These are phyloP conservation scores for Myrica gale DNA, from an alignment of 306 rosid species.

Conservation along the genomic window DNA sequence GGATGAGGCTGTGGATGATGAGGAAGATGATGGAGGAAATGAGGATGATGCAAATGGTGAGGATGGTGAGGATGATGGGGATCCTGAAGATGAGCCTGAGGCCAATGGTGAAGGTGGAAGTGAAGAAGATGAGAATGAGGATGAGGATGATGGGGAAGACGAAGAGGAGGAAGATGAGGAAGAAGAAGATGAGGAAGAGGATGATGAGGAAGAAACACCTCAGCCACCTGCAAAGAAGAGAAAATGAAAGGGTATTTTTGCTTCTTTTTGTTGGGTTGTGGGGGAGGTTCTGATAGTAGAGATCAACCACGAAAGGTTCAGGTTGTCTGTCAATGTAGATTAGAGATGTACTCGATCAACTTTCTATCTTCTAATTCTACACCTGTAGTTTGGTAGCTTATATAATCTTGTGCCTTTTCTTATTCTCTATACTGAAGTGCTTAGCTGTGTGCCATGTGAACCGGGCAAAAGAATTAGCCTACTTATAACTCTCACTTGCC, in stretches of 20 bases:
- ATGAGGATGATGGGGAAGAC: neutral
- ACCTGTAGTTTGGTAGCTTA: neutral
- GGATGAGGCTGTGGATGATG: slow-evolving; percentile 29
- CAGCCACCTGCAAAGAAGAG: slow-evolving; percentile 51
- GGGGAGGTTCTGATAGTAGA: slow-evolving; percentile 18
- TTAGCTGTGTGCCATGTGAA: too few relatives aligned
- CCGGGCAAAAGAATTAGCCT: too few relatives aligned
- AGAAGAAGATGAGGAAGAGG: slow-evolving; percentile 34
- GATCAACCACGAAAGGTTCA: neutral
- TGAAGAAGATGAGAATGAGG: slow-evolving; percentile 38
- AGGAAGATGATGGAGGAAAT: slow-evolving; percentile 46
- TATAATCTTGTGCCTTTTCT: neutral
- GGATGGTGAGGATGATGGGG: slow-evolving; percentile 47
- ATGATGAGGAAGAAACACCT: slow-evolving; percentile 33
- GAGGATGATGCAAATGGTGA: slow-evolving; percentile 48
- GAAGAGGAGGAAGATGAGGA: neutral
- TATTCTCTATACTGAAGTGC: too few relatives aligned
- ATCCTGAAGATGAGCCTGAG: slow-evolving; percentile 51
- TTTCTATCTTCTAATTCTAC: slow-evolving; percentile 1
- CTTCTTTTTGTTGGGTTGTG: neutral
- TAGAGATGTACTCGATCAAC: slow-evolving; percentile 21
- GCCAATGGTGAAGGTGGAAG: slow-evolving; percentile 58
- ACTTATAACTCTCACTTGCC: too few relatives aligned
- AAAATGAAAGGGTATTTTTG: slow-evolving; percentile 24
- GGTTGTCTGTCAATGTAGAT: slow-evolving; percentile 26